Evolutionary conservation across 805 yeast species (phyloP), one percentile per base, ranked within the genome.

Genomic region (Cyberlindnera lachancei): DNA sequence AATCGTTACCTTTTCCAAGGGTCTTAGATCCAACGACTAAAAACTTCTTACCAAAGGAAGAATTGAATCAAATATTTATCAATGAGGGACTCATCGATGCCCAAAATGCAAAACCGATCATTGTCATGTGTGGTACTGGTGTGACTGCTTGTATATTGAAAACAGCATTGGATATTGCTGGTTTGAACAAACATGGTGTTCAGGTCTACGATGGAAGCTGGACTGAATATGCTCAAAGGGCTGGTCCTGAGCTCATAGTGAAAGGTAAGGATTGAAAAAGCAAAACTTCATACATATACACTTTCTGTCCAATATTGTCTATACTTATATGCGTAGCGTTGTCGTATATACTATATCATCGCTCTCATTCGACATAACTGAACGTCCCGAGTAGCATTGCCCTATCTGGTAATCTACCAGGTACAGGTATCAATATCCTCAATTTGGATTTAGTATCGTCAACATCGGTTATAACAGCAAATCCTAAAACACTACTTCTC

Each of bases 91-190:
- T n/a, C n/a, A n/a, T n/a, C n/a, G n/a, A n/a, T n/a, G n/a, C n/a
- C n/a, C n/a, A n/a, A n/a, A n/a, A n/a, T n/a, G n/a, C n/a, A n/a
- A 79, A 80, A 48, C 88, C 85, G 10, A 75, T 83, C 14, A 75
- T 92, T 30, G 82, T 81, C 24, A 75, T 84, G 84, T 92, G 98
- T 54, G 98, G 97, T 18, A 80, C 96, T 1, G 98, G 97, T 28
- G 96, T 92, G 30, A 79, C 96, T 9, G 97, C 96, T 1, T 85
- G 90, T 41, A 76, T 92, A 25, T 68, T 90, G 28, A 80, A 83
- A 56, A 63, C 80, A 7, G 97, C 94, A 2, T 53, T 82, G 25
- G 77, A 75, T 35, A 49, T 60, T n/a, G 64, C 71, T 9, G 76
- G 75, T 0, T 59, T 64, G 19, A 55, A 61, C 25, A 52, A 64